Percentiles rank a stretch among this genome's conserved stretches.
phyloP scores from a whole-genome alignment of 2,329 filamentous ascomycete genomes.

The Cryoendolithus antarcticus region DNA sequence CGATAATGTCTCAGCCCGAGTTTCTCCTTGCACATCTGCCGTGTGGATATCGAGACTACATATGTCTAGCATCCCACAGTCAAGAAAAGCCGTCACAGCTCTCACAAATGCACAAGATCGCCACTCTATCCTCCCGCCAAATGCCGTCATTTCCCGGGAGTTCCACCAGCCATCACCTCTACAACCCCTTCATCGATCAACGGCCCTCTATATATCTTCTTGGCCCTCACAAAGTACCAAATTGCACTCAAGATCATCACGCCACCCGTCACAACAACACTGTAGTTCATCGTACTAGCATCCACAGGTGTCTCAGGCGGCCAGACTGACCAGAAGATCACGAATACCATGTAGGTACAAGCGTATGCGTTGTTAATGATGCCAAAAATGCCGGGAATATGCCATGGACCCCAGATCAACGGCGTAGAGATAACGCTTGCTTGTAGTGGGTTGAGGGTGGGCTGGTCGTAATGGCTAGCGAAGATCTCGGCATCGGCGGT shows the following conservation, averaged over 20 bases:
- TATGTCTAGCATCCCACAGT: too few species aligned
- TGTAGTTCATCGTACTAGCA: constrained; percentile 32
- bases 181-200: constrained; percentile 24
- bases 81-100: too few species aligned
- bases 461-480: background rate
- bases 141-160: background rate
- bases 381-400: constrained; percentile 38
- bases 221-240: constrained; percentile 26
- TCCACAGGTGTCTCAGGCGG: constrained; percentile 25
- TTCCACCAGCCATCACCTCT: constrained; percentile 16
- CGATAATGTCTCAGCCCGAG: too few species aligned
- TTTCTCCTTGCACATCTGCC: too few species aligned
- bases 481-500: constrained; percentile 7
- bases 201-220: constrained; percentile 27
- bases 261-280: constrained; percentile 26
- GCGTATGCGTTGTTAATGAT: constrained; percentile 44
- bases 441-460: constrained; percentile 5
- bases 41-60: too few species aligned
- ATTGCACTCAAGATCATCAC: constrained; percentile 25
- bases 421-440: constrained; percentile 8
- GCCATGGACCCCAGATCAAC: constrained; percentile 45
- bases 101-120: too few species aligned
- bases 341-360: constrained; percentile 40
- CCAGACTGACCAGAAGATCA: constrained; percentile 47
- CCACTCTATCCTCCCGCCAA: background rate